These are phyloP conservation scores for Termitomyces sp. DNA, from an alignment of 768 basidiomycete species.

Conservation along the genomic window DNA sequence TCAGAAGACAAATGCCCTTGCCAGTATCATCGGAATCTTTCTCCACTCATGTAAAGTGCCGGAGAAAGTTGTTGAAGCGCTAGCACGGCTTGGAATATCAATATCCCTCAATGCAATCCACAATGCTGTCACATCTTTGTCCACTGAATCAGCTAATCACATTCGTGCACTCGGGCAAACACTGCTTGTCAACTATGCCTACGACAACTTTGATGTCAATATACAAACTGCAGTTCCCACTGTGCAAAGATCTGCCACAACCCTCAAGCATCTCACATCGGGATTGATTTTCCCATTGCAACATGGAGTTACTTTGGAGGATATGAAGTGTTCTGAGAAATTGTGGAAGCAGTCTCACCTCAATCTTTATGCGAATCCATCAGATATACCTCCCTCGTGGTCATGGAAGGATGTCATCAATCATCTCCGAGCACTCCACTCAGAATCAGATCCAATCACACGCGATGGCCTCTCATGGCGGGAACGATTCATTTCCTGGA, in stretches of 20 bases:
- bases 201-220: constrained; percentile 26
- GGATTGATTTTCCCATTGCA: constrained; percentile 18
- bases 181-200: constrained; percentile 11
- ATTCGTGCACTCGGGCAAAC: constrained; percentile 9
- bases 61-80: constrained; percentile 2
- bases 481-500: not conserved
- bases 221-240: too few relatives aligned
- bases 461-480: not conserved
- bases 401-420: not conserved
- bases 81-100: not conserved
- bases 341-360: constrained; percentile 15
- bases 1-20: not conserved
- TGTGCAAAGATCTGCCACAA: constrained; percentile 8
- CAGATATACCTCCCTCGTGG: not conserved
- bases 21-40: not conserved
- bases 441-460: not conserved
- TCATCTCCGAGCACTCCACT: not conserved
- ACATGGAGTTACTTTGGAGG: constrained; percentile 15
- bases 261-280: constrained; percentile 22
- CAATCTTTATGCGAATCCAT: constrained; percentile 6
- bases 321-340: constrained; percentile 16
- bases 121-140: constrained; percentile 1
- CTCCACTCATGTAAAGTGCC: not conserved
- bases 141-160: not conserved
- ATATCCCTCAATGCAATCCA: constrained; percentile 1